Evolutionary conservation across 169 alveolate species (phyloP).

Genomic region (Hepatocystis sp.): DNA sequence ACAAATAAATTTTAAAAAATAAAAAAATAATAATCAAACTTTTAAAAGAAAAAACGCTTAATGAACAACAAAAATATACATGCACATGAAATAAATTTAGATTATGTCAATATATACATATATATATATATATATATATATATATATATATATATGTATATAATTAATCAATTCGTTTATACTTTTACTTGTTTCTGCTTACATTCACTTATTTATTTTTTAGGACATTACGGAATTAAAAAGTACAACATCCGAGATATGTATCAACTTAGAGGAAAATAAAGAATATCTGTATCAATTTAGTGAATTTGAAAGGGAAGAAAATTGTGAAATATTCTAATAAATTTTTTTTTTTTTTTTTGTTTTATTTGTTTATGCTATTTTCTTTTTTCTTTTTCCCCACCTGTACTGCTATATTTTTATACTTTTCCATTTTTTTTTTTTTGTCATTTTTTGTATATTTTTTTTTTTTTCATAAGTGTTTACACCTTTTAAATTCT

Average conservation of each 20-base stretch:
- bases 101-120: no score
- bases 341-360: no score
- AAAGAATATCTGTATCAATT: constrained; percentile 51
- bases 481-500: neutral
- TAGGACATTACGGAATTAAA: constrained; percentile 63
- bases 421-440: neutral
- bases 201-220: no score
- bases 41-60: no score
- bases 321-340: constrained; percentile 41
- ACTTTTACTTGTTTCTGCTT: no score
- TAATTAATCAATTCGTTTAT: no score
- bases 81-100: no score
- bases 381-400: neutral
- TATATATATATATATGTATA: no score
- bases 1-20: neutral
- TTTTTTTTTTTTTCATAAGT: neutral
- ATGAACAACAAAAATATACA: no score
- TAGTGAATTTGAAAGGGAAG: constrained; percentile 67
- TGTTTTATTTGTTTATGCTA: no score
- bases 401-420: neutral
- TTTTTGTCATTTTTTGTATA: neutral
- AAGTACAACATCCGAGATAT: constrained; percentile 67
- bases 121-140: no score
- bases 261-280: constrained; percentile 60
- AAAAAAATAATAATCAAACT: no score